Evolutionary conservation across 176 grass and related monocot species (phyloP).

Genomic region (Oryza brachyantha): DNA sequence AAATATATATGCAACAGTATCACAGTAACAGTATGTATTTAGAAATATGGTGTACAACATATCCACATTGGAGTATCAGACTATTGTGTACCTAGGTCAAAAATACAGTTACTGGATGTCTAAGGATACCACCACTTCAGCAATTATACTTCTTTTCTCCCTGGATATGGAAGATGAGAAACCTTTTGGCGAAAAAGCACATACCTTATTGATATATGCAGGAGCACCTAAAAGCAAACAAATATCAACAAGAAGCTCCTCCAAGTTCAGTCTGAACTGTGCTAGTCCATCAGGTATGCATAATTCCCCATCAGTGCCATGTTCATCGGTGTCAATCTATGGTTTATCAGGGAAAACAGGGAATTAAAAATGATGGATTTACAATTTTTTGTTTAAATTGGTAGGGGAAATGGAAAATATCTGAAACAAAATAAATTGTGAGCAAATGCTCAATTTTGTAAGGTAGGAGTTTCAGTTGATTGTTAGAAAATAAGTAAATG

Average conservation of each 20-base stretch:
- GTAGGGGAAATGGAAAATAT: not conserved
- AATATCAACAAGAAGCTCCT: constrained; percentile 92
- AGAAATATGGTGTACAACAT: not conserved
- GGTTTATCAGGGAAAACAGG: constrained; percentile 27
- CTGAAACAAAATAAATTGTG: constrained; percentile 9
- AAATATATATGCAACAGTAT: not conserved
- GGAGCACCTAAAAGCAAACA: constrained; percentile 75
- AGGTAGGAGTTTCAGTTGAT: constrained; percentile 14
- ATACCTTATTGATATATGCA: constrained; percentile 76
- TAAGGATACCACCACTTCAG: not conserved
- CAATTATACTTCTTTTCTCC: not conserved
- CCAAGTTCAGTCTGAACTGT: constrained; percentile 85
- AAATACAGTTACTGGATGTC: not conserved
- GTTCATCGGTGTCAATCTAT: constrained; percentile 52
- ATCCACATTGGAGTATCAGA: not conserved
- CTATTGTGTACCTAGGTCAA: not conserved
- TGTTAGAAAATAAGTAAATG: constrained; percentile 7
- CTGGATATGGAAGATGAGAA: not conserved
- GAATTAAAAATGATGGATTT: constrained; percentile 19
- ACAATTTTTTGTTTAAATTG: not conserved
- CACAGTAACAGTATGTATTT: not conserved
- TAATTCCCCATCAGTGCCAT: constrained; percentile 40
- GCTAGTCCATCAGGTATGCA: constrained; percentile 66
- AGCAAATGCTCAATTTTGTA: constrained; percentile 7
- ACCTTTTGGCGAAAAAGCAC: not conserved